Percentiles rank a stretch among this genome's conserved stretches.
These are phyloP conservation scores for Pelargonium nanum DNA, from an alignment of 345 rosid genomes.

Conservation along the genomic window DNA sequence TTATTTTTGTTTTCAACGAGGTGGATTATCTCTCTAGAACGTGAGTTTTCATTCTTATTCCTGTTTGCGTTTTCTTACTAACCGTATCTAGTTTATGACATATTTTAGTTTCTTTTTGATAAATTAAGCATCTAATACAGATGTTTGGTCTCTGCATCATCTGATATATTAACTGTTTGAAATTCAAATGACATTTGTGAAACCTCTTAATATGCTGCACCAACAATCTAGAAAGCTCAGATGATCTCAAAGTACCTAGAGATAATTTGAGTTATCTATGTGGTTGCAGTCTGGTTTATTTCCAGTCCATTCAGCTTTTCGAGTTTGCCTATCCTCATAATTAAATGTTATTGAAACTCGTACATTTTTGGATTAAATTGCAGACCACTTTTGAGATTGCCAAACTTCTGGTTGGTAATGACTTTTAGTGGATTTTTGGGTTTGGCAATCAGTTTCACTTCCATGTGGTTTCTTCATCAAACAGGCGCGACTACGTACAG, in stretches of 20 bases:
- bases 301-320: too few species aligned
- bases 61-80: not conserved
- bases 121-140: not conserved
- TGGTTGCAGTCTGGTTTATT: too few species aligned
- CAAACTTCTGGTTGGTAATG: slow-evolving; percentile 78
- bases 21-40: slow-evolving; percentile 63
- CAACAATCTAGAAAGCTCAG: too few species aligned
- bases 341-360: not conserved
- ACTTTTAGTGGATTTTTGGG: slow-evolving; percentile 91
- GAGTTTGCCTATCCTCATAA: too few species aligned
- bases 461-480: slow-evolving; percentile 99
- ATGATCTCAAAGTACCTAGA: too few species aligned
- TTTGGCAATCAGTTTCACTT: slow-evolving; percentile 92
- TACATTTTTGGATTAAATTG: not conserved
- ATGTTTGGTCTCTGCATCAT: not conserved
- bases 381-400: slow-evolving; percentile 82
- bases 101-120: not conserved
- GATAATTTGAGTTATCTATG: too few species aligned
- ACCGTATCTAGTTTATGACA: not conserved
- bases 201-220: not conserved
- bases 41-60: slow-evolving; percentile 34
- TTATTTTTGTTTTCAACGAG: slow-evolving; percentile 70
- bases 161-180: not conserved
- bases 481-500: slow-evolving; percentile 98
- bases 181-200: not conserved